Percentiles rank a stretch among this genome's conserved stretches.
Evolutionary conservation across 2,329 filamentous ascomycete genomes (phyloP).

Genomic region (Lachnellula hyalina): DNA sequence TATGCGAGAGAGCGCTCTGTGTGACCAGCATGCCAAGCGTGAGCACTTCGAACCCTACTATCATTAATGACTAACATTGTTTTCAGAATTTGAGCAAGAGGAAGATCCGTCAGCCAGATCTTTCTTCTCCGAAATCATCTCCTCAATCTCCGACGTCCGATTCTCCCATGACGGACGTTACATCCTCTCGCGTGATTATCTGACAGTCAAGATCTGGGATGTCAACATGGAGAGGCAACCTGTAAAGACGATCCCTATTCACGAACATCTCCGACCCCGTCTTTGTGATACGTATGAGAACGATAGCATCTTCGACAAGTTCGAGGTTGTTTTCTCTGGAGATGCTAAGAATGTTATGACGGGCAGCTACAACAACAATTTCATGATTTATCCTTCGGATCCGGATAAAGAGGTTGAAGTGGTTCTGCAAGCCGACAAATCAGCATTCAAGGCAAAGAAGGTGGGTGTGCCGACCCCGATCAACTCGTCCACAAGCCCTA

Average conservation of each 20-base stretch:
- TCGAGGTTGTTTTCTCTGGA: constrained; percentile 97
- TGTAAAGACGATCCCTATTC: constrained; percentile 97
- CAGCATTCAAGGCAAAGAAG: constrained; percentile 99
- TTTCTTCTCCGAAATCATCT: constrained; percentile 99
- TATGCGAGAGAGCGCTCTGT: constrained; percentile 95
- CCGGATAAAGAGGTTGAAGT: constrained; percentile 96
- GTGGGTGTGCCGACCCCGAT: constrained; percentile 96
- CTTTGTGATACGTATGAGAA: constrained; percentile 99
- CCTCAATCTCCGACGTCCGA: constrained; percentile 96
- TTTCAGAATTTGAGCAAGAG: constrained; percentile 94
- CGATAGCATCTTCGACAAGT: constrained; percentile 99
- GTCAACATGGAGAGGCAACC: constrained; percentile 98
- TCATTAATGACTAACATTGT: constrained; percentile 13
- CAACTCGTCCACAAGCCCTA: constrained; percentile 73
- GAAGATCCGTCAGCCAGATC: constrained; percentile 95
- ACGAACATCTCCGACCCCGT: constrained; percentile 89
- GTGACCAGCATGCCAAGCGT: constrained; percentile 95
- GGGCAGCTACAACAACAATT: constrained; percentile 99
- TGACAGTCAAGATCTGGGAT: constrained; percentile 99
- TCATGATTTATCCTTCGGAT: constrained; percentile 99
- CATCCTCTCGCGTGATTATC: constrained; percentile 94
- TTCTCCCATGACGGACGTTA: constrained; percentile 96
- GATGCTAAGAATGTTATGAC: constrained; percentile 99
- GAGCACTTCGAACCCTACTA: constrained; percentile 13
- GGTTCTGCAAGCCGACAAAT: constrained; percentile 96